Conservation (phyloP, 805 yeast species). For the Ogataea populi-albae region DNA sequence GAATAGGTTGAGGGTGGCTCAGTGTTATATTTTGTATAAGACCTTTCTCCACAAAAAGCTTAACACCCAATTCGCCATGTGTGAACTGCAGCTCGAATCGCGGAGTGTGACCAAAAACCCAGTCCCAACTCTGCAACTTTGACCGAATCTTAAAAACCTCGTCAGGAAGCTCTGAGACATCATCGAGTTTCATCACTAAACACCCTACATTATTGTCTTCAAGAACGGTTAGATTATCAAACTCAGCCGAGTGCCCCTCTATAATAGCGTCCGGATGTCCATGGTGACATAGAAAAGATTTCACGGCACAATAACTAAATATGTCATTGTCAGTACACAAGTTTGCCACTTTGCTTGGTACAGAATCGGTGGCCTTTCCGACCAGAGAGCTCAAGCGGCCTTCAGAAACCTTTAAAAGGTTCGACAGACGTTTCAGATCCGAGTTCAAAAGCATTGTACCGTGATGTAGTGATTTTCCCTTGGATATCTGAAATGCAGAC, state of each 20-base stretch:
- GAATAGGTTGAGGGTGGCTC: conserved; percentile 13
- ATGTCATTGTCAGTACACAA: conserved; percentile 43
- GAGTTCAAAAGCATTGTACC: conserved; percentile 89
- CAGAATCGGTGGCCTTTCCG: conserved; percentile 58
- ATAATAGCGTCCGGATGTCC: conserved; percentile 13
- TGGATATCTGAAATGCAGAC: conserved; percentile 83
- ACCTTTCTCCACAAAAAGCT: conserved; percentile 53
- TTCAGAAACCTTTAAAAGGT: conserved; percentile 44
- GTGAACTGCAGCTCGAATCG: conserved; percentile 54
- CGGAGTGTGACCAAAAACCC: conserved; percentile 80
- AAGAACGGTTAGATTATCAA: conserved; percentile 15
- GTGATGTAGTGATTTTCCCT: conserved; percentile 85
- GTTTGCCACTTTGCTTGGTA: conserved; percentile 76
- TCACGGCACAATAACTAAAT: conserved; percentile 44
- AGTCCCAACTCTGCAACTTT: conserved; percentile 57
- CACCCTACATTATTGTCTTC: conserved; percentile 12
- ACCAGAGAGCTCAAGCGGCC: conserved; percentile 19
- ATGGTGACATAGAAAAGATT: conserved; percentile 36
- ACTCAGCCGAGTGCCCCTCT: conserved; percentile 3
- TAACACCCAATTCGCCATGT: conserved; percentile 29
- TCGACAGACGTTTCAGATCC: conserved; percentile 54
- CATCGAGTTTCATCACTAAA: conserved; percentile 26
- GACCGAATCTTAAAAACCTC: conserved; percentile 41
- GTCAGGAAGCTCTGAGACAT: conserved; percentile 25
- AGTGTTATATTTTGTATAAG: conserved; percentile 11